phyloP scores from a whole-genome alignment of 306 rosid species.

The Oemleria cerasiformis region DNA sequence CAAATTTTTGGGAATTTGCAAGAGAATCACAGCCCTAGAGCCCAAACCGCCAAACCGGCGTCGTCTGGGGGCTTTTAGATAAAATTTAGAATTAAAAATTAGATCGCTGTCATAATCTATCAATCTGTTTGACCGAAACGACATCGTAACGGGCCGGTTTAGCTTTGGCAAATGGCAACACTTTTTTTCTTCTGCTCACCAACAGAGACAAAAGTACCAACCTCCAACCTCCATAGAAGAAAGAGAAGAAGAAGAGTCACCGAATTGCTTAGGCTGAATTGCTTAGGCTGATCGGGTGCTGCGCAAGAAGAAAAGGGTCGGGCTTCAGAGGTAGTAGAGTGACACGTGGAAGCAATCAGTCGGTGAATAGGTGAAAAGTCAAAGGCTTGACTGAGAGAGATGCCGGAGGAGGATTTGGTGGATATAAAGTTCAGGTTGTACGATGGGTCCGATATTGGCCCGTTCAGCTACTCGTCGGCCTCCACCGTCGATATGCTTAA shows the following conservation, averaged over 20 bases:
- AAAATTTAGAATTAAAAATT: background rate
- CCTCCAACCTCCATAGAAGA: slow-evolving; percentile 20
- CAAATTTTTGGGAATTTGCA: background rate
- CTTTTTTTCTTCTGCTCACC: slow-evolving; percentile 29
- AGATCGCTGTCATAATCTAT: background rate
- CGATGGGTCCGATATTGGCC: slow-evolving; percentile 86
- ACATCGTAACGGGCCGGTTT: background rate
- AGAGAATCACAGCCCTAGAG: background rate
- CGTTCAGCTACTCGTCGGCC: slow-evolving; percentile 75
- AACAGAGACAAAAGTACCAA: slow-evolving; percentile 13
- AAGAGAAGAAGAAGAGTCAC: background rate
- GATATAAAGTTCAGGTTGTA: slow-evolving; percentile 80
- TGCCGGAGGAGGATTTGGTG: slow-evolving; percentile 87
- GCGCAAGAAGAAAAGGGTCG: slow-evolving; percentile 1
- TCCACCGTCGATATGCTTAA: slow-evolving; percentile 85
- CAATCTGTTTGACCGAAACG: background rate
- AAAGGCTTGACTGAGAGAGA: slow-evolving; percentile 30
- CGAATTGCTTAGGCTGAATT: background rate
- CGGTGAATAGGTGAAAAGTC: slow-evolving; percentile 23
- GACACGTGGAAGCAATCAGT: slow-evolving; percentile 13
- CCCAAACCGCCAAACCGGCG: slow-evolving; percentile 4
- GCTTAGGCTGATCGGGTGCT: slow-evolving; percentile 21
- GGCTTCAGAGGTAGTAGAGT: background rate
- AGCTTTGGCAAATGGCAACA: background rate
- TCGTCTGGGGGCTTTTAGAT: slow-evolving; percentile 10